Evolutionary conservation across 805 yeast species (phyloP), one percentile per base, ranked within the genome.

Genomic region (Jamesozyma gamospora): DNA sequence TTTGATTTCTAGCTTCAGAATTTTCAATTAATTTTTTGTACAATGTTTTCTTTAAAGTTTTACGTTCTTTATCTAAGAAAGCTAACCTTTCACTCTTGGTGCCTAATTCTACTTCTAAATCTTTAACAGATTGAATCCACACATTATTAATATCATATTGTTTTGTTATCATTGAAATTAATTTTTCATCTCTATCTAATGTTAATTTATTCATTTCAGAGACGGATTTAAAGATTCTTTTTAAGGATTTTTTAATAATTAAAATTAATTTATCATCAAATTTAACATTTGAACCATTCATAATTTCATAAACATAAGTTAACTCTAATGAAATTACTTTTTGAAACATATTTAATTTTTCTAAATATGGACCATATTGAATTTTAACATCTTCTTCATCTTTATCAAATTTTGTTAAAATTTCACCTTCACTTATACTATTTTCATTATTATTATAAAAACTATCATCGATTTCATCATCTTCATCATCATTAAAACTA

Each of bases 91-190:
- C 64, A 50, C 78, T 83, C 44, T 84, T 74, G 34, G 69, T 68
- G 8, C 70, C 66, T 45, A 82, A 71, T 52, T 82, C 90, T 31
- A 67, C 63, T 55, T 82, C 92, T 34, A 82, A 58, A 42, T 78
- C 83, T 44, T 72, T 76, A 30, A 82, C 77, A 0, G 87, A 78
- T 41, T 70, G 71, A 50, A 81, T 85, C 92, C 92, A 82, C 39
- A 82, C 67, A 36, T 73, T 72, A 47, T 82, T 79, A 21, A 82
- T 72, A 57, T 81, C 85, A 33, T 69, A 66, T 52, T 80, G 87
- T 49, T 85, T 74, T 18, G 74, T 75, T 30, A 79, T 58, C 43
- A 65, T 66, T 41, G 67, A 69, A n/a, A 60, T 43, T 33, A 71
- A 51, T 45, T 62, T 67, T 17, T 51, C 60, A 44, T 70, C 74